Conservation (phyloP, 169 alveolate genomes). For the Plasmodium malariae region DNA sequence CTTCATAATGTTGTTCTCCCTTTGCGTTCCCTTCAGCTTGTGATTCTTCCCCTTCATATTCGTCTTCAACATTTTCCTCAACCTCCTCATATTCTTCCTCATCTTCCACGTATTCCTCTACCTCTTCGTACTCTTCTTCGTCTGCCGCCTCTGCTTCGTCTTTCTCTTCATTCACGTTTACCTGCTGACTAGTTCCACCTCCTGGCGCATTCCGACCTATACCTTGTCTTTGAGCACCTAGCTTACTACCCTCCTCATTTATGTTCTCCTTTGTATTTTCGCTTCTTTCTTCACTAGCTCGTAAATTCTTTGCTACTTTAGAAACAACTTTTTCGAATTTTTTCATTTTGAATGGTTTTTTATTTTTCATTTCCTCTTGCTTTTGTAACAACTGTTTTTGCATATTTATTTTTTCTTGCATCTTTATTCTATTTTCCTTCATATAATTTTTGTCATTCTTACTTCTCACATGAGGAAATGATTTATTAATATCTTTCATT, state of each 20-base stretch:
- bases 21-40: background rate
- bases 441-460: conserved; percentile 65
- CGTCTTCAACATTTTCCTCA: conserved; percentile 2
- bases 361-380: conserved; percentile 46
- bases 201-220: too few relatives aligned
- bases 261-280: background rate
- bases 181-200: too few relatives aligned
- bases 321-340: conserved; percentile 33
- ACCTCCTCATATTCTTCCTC: background rate
- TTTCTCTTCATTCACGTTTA: background rate
- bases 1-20: background rate
- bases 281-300: background rate
- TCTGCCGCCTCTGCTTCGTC: background rate
- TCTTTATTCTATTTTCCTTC: conserved; percentile 39
- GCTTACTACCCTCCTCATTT: background rate
- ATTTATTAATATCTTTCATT: conserved; percentile 47
- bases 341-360: conserved; percentile 55
- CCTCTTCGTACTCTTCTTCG: background rate
- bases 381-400: conserved; percentile 39
- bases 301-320: conserved; percentile 36
- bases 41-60: conserved; percentile 3
- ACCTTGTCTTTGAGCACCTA: too few relatives aligned
- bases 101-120: background rate
- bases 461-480: conserved; percentile 36
- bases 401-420: conserved; percentile 28